Conservation (phyloP, 805 yeast genomes). For the Lachancea nothofagi region DNA sequence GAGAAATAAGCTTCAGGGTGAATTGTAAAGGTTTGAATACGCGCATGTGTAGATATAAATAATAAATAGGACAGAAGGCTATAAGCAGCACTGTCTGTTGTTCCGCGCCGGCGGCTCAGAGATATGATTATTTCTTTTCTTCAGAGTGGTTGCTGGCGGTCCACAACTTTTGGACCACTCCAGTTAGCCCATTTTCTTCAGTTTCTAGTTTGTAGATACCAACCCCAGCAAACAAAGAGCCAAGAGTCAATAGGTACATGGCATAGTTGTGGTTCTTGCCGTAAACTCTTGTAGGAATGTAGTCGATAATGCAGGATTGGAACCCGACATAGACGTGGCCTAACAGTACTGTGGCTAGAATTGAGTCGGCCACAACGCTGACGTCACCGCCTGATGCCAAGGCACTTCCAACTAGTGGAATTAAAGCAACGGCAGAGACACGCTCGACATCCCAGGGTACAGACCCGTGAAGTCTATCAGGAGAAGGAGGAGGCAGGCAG, state of each 20-base stretch:
- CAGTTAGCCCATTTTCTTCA: slow-evolving; percentile 70
- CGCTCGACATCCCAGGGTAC: slow-evolving; percentile 93
- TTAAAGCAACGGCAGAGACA: slow-evolving; percentile 56
- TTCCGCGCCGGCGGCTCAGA: too few species aligned
- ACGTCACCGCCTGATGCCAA: slow-evolving; percentile 62
- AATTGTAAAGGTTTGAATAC: slow-evolving; percentile 10
- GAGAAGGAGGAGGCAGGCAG: slow-evolving; percentile 60
- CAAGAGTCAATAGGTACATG: slow-evolving; percentile 60
- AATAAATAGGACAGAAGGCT: slow-evolving; percentile 5
- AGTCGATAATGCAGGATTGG: slow-evolving; percentile 87
- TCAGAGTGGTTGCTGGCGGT: slow-evolving; percentile 17
- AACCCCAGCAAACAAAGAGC: slow-evolving; percentile 62
- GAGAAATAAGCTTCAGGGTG: slow-evolving; percentile 15
- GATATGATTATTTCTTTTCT: slow-evolving; percentile 13
- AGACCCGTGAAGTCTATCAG: slow-evolving; percentile 69
- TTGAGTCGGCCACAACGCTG: slow-evolving; percentile 66
- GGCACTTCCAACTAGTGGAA: slow-evolving; percentile 75
- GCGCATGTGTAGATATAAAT: slow-evolving; percentile 1
- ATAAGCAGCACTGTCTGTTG: too few species aligned
- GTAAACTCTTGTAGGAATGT: slow-evolving; percentile 81
- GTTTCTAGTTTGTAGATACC: slow-evolving; percentile 84
- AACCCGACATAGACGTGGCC: slow-evolving; percentile 83
- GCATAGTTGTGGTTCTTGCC: slow-evolving; percentile 72
- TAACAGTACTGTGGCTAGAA: slow-evolving; percentile 58
- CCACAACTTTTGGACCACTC: slow-evolving; percentile 63